These are phyloP conservation scores for Heterobasidion parviporum DNA, from an alignment of 1,284 basidiomycete genomes.

Conservation along the genomic window DNA sequence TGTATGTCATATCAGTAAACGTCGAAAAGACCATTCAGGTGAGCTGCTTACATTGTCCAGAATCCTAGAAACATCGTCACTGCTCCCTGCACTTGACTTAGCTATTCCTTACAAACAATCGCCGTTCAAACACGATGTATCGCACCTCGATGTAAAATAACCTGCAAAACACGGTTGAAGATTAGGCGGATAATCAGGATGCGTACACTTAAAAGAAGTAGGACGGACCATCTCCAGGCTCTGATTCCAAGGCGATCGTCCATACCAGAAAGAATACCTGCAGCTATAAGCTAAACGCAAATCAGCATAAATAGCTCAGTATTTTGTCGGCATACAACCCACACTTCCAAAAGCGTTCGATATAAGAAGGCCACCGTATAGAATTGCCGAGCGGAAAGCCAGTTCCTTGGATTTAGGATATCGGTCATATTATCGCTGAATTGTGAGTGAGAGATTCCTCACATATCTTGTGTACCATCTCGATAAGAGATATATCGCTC, in stretches of 20 bases:
- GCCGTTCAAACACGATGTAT: too few relatives aligned
- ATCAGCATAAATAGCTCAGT: background rate
- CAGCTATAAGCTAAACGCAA: slow-evolving; percentile 48
- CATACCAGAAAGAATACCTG: slow-evolving; percentile 63
- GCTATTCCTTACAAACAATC: too few relatives aligned
- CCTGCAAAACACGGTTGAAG: slow-evolving; percentile 22
- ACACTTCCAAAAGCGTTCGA: slow-evolving; percentile 73
- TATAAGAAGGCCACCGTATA: slow-evolving; percentile 62
- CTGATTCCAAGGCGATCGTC: slow-evolving; percentile 58
- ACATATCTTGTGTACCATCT: slow-evolving; percentile 63
- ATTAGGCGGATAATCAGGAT: background rate
- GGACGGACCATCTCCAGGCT: slow-evolving; percentile 58
- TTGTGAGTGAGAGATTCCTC: background rate
- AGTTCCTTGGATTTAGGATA: slow-evolving; percentile 39
- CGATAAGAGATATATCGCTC: slow-evolving; percentile 51
- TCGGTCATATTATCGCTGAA: background rate
- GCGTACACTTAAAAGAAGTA: background rate
- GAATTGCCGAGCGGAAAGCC: slow-evolving; percentile 60
- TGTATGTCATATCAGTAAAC: background rate
- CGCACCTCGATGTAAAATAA: slow-evolving; percentile 54
- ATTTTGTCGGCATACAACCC: slow-evolving; percentile 14
- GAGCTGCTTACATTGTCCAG: slow-evolving; percentile 37
- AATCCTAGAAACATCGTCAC: slow-evolving; percentile 51
- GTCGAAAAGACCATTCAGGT: too few relatives aligned
- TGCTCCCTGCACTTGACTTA: slow-evolving; percentile 30